Evolutionary conservation across 139 green algal species (phyloP).

Genomic region (Pleodorina starrii): DNA sequence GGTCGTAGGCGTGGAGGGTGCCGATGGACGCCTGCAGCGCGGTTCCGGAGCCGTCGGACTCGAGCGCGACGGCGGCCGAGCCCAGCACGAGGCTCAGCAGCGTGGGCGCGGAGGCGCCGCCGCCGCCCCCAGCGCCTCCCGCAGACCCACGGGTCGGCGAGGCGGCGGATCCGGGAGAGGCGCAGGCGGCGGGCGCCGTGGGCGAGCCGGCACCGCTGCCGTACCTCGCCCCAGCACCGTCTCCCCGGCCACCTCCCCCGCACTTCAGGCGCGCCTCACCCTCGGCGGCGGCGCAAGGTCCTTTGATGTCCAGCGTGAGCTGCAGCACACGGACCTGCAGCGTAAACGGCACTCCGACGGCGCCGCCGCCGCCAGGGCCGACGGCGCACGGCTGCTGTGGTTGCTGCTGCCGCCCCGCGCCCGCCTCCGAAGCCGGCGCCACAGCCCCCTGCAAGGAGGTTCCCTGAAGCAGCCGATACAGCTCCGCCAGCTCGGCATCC

Average conservation of each 20-base stretch:
- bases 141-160: not conserved
- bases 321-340: slow-evolving; percentile 23
- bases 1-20: slow-evolving; percentile 29
- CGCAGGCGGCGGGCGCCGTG: not conserved
- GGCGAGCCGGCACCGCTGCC: not conserved
- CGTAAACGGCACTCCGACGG: not conserved
- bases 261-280: not conserved
- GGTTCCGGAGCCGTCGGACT: slow-evolving; percentile 3
- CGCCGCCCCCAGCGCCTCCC: not conserved
- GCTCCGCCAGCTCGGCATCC: slow-evolving; percentile 44
- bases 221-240: not conserved
- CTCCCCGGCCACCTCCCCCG: not conserved
- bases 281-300: not conserved
- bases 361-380: not conserved
- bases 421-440: not conserved
- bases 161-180: not conserved
- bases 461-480: slow-evolving; percentile 47
- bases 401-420: not conserved
- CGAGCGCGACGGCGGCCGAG: not conserved
- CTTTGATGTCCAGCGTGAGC: slow-evolving; percentile 18
- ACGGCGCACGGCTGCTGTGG: not conserved
- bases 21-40: slow-evolving; percentile 8
- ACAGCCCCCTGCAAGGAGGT: slow-evolving; percentile 15
- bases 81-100: slow-evolving; percentile 5
- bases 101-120: not conserved